Conservation (phyloP, 768 basidiomycete species). For the Clitopilus passeckerianus region DNA sequence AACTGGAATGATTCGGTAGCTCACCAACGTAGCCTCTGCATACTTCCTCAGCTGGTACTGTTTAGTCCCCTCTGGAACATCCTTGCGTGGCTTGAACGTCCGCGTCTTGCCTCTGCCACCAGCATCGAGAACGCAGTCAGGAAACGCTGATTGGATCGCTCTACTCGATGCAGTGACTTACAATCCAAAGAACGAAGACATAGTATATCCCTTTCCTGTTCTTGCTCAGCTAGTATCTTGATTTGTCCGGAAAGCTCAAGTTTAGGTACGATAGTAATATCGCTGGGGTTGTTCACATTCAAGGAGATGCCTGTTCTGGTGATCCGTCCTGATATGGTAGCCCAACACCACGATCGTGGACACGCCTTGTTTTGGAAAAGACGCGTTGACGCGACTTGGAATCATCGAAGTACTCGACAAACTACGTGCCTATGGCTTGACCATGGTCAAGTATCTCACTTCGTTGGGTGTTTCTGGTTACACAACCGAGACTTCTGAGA, state of each 20-base stretch:
- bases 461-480: too few relatives aligned
- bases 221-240: background rate
- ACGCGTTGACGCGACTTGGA: background rate
- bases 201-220: slow-evolving; percentile 18
- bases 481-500: too few relatives aligned
- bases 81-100: slow-evolving; percentile 95
- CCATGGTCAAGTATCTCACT: too few relatives aligned
- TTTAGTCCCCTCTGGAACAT: slow-evolving; percentile 93
- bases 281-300: background rate
- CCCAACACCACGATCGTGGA: background rate
- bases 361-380: background rate
- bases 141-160: background rate
- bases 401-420: too few relatives aligned
- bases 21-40: slow-evolving; percentile 89
- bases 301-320: background rate
- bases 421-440: too few relatives aligned
- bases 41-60: slow-evolving; percentile 98
- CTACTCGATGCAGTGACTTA: slow-evolving; percentile 32
- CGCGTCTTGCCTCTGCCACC: slow-evolving; percentile 77
- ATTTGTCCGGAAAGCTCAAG: background rate
- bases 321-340: background rate
- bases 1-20: slow-evolving; percentile 9
- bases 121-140: too few relatives aligned
- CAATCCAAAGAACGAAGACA: slow-evolving; percentile 91
- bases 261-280: background rate